phyloP scores from a whole-genome alignment of 305 asterid species.

The Fraxinus sp. region DNA sequence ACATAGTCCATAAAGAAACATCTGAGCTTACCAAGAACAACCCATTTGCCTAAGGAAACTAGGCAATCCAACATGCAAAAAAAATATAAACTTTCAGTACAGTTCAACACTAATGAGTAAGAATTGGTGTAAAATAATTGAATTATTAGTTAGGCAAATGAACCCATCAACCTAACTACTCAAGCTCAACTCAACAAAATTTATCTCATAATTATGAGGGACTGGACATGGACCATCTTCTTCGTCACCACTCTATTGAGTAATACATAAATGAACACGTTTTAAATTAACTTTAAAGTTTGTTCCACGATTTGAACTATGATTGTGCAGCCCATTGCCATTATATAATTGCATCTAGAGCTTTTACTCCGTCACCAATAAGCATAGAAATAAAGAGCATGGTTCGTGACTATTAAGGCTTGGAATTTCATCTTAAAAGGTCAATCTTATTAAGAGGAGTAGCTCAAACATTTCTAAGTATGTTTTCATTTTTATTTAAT shows the following conservation, averaged over 20 bases:
- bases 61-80: slow-evolving; percentile 1
- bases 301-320: not conserved
- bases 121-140: not conserved
- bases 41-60: not conserved
- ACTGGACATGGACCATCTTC: not conserved
- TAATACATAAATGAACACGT: not conserved
- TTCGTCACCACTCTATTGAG: not conserved
- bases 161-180: not conserved
- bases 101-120: not conserved
- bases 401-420: not conserved
- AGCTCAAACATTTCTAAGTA: no score
- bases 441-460: no score
- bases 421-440: no score
- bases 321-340: not conserved
- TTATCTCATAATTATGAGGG: not conserved
- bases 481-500: no score
- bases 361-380: not conserved
- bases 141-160: not conserved
- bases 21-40: not conserved
- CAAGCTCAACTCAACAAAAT: not conserved
- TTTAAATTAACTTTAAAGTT: not conserved
- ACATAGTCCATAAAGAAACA: not conserved
- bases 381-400: not conserved
- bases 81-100: not conserved
- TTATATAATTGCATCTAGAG: not conserved